phyloP scores from a whole-genome alignment of 1,139 yeast genomes.

The Geotrichum macrosporum region DNA sequence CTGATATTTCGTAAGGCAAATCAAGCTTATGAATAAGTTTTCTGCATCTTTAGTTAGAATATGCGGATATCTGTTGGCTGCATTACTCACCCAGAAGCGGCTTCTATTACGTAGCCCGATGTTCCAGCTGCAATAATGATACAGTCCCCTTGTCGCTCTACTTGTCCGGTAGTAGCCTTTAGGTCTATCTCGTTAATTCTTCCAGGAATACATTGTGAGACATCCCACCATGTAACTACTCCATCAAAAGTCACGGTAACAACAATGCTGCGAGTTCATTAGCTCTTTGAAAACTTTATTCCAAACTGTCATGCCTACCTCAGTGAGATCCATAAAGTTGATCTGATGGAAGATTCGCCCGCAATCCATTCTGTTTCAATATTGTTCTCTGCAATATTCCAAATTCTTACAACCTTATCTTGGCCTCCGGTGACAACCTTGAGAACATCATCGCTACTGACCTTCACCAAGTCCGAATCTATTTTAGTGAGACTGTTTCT shows the following conservation, averaged over 20 bases:
- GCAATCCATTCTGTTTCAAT: slow-evolving; percentile 26
- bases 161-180: slow-evolving; percentile 34
- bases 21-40: slow-evolving; percentile 27
- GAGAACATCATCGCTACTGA: not conserved
- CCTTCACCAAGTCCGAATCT: not conserved
- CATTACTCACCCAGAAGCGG: slow-evolving; percentile 22
- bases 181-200: slow-evolving; percentile 23
- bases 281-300: too few relatives aligned
- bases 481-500: slow-evolving; percentile 1
- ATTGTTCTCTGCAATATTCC: slow-evolving; percentile 24
- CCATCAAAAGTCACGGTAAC: slow-evolving; percentile 33
- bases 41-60: not conserved
- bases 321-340: slow-evolving; percentile 25
- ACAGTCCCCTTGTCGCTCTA: slow-evolving; percentile 27
- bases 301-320: too few relatives aligned
- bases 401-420: slow-evolving; percentile 29
- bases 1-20: slow-evolving; percentile 34
- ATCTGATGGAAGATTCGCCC: slow-evolving; percentile 20
- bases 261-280: slow-evolving; percentile 21
- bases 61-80: not conserved
- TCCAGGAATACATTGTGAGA: slow-evolving; percentile 24
- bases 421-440: slow-evolving; percentile 31
- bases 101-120: slow-evolving; percentile 30
- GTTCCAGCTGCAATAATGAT: slow-evolving; percentile 27
- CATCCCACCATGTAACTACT: slow-evolving; percentile 36